Evolutionary conservation across 225 moss, liverwort and hornwort species (phyloP).

Genomic region (Straminergon stramineum): DNA sequence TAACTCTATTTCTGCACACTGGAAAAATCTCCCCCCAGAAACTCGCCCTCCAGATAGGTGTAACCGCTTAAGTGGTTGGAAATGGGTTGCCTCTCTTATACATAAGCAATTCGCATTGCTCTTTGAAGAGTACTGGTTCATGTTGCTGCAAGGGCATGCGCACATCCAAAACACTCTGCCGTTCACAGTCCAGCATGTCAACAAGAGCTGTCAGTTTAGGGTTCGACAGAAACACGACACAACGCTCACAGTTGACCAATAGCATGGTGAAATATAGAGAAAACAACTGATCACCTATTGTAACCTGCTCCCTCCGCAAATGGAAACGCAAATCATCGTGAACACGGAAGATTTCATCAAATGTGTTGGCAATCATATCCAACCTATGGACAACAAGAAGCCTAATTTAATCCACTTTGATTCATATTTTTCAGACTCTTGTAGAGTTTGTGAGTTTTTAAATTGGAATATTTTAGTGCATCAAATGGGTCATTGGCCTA

Average conservation of each 20-base stretch:
- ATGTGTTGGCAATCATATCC: neutral
- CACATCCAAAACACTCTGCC: neutral
- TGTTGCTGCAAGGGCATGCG: neutral
- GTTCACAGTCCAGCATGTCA: neutral
- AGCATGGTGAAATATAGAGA: neutral
- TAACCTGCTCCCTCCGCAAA: too few species aligned
- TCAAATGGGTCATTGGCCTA: too few species aligned
- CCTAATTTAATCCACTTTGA: too few species aligned
- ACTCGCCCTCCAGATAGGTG: too few species aligned
- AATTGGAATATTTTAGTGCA: neutral
- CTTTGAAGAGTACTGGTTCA: neutral
- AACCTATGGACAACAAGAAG: neutral
- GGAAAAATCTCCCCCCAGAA: too few species aligned
- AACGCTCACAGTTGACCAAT: neutral
- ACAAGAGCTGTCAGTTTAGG: neutral
- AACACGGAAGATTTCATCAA: neutral
- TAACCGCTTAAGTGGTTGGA: too few species aligned
- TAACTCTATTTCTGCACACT: too few species aligned
- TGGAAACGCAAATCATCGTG: neutral
- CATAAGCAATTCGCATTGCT: neutral
- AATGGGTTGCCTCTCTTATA: too few species aligned
- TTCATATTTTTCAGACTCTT: neutral
- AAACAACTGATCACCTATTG: neutral
- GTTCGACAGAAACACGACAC: neutral
- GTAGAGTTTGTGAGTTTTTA: neutral